Percentiles rank a stretch among this genome's conserved stretches.
phyloP scores from a whole-genome alignment of 1,284 basidiomycete genomes.

The Thelephora terrestris region DNA sequence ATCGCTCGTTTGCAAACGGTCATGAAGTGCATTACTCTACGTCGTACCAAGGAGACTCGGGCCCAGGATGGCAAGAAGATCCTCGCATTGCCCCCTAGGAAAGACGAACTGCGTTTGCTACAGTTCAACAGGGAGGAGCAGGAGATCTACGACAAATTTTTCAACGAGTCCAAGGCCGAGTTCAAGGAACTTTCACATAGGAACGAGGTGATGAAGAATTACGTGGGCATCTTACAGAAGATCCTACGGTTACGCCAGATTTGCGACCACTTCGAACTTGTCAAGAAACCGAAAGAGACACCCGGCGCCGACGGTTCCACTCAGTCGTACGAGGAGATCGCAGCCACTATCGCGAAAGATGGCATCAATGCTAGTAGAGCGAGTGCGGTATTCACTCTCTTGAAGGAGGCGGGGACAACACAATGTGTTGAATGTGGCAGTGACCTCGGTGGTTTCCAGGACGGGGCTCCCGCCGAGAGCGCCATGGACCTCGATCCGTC shows the following conservation, averaged over 20 bases:
- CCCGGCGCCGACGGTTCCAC: constrained; percentile 33
- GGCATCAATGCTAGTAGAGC: constrained; percentile 77
- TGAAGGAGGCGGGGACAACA: constrained; percentile 79
- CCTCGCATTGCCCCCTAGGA: constrained; percentile 79
- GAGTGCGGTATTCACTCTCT: constrained; percentile 66
- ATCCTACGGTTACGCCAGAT: constrained; percentile 92
- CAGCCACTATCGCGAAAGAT: constrained; percentile 64
- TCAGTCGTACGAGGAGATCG: constrained; percentile 61
- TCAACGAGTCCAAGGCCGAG: constrained; percentile 81
- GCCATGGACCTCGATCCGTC: constrained; percentile 40
- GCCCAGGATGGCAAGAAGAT: constrained; percentile 77
- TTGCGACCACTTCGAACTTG: constrained; percentile 92
- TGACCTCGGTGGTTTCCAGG: constrained; percentile 55
- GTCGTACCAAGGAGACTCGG: constrained; percentile 90
- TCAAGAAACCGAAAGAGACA: constrained; percentile 53
- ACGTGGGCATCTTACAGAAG: constrained; percentile 95
- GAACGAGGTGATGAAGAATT: constrained; percentile 94
- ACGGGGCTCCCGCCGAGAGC: constrained; percentile 38
- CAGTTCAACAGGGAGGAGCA: constrained; percentile 81
- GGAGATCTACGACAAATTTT: constrained; percentile 81
- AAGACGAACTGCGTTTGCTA: constrained; percentile 78
- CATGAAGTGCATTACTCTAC: constrained; percentile 94
- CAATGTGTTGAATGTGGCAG: constrained; percentile 81
- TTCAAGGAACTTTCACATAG: constrained; percentile 81
- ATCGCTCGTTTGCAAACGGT: constrained; percentile 91